Evolutionary conservation across 331 rosid genomes (phyloP), one percentile per base, ranked within the genome.

Genomic region (Dryas integrifolia): DNA sequence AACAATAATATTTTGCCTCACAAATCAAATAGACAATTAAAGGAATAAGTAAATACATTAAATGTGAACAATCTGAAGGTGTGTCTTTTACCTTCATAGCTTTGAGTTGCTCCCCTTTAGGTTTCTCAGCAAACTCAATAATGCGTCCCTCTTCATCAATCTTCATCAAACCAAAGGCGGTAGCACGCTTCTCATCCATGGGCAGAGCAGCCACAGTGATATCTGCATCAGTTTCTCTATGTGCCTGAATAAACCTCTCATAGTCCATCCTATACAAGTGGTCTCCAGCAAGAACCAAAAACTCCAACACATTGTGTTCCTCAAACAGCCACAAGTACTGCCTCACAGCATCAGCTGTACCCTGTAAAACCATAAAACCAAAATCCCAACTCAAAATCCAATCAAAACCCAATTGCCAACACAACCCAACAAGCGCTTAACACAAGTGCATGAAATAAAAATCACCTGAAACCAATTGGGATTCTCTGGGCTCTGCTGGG

Each of bases 331-430:
- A 94, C 71, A 92, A 72, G 65, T 92, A 89, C 75, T 95, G 97
- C 82, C 97, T 89, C 83, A 95, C 97, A 41, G 96, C 98, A 86
- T 95, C 97, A 3, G 99, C 99, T n/a, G 97, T 95, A 41, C 99
- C 97, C 99, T 95, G 83, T 10, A 58, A 63, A 24, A 5, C 13
- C 5, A 16, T 26, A 13, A 14, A 56, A 35, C 49, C 18, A 26
- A 26, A 41, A 69, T 38, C 11, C 48, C 26, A 72, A 70, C 26
- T 14, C 65, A 13, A 70, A 71, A 38, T 59, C 57, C 57, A 50
- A 57, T 46, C 3, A 52, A 49, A 38, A 24, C 77, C 70, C 24
- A 41, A 44, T 30, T 39, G 26, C 21, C 51, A 53, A 65, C 72
- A 15, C 49, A 2, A 49, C 7, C 12, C 9, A 3, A 16, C 8